These are phyloP conservation scores for Zymoseptoria ardabiliae DNA, from an alignment of 2,329 filamentous ascomycete genomes.

Conservation along the genomic window DNA sequence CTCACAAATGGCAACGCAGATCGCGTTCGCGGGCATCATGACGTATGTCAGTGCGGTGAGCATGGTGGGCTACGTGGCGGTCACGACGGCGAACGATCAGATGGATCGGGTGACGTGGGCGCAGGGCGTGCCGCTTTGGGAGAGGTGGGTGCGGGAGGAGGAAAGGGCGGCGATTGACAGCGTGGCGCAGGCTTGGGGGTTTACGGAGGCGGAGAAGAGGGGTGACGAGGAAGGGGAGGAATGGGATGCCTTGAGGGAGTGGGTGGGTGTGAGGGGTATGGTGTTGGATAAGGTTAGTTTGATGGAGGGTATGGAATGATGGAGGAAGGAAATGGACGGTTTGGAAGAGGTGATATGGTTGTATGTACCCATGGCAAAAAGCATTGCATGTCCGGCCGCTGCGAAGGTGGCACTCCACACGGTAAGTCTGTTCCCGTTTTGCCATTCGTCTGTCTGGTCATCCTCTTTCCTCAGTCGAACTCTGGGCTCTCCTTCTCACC, in stretches of 20 bases:
- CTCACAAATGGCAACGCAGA: conserved; percentile 61
- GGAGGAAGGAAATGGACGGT: not conserved
- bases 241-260: conserved; percentile 80
- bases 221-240: conserved; percentile 88
- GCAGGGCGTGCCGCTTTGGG: conserved; percentile 68
- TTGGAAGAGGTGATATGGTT: not conserved
- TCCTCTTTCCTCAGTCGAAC: no score
- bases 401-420: not conserved
- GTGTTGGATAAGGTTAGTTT: conserved; percentile 80
- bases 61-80: conserved; percentile 73
- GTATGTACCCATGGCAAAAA: not conserved
- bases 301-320: conserved; percentile 82
- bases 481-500: no score
- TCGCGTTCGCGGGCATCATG: conserved; percentile 72
- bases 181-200: conserved; percentile 85
- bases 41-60: conserved; percentile 77
- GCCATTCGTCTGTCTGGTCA: not conserved
- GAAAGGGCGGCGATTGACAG: conserved; percentile 81
- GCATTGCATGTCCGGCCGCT: not conserved
- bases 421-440: not conserved
- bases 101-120: conserved; percentile 92
- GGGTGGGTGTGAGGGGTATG: conserved; percentile 77
- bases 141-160: conserved; percentile 82
- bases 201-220: conserved; percentile 68
- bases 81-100: conserved; percentile 86